phyloP scores from a whole-genome alignment of 2,329 filamentous ascomycete genomes.

The Penicillium sp. region DNA sequence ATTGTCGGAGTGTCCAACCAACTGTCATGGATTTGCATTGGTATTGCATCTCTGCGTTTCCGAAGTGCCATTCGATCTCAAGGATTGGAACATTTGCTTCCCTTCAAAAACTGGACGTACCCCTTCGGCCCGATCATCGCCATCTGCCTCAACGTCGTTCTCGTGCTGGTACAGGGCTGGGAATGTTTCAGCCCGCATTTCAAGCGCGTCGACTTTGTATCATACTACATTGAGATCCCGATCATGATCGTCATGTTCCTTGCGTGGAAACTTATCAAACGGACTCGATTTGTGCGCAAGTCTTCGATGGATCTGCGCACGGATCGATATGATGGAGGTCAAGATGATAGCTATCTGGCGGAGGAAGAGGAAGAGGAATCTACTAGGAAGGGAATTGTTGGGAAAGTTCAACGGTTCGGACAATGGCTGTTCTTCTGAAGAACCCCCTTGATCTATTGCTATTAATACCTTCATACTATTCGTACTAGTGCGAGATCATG shows the following conservation, averaged over 20 bases:
- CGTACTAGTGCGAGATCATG: neutral
- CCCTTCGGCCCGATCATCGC: conserved; percentile 63
- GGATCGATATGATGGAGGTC: conserved; percentile 46
- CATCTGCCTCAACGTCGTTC: conserved; percentile 61
- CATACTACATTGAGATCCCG: conserved; percentile 66
- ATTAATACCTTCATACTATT: neutral
- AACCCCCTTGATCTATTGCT: neutral
- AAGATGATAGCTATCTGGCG: conserved; percentile 28
- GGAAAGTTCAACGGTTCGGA: conserved; percentile 36
- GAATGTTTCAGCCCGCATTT: conserved; percentile 64
- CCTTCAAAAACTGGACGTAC: conserved; percentile 70
- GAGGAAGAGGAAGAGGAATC: conserved; percentile 30
- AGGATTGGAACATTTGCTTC: conserved; percentile 64
- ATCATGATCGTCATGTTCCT: conserved; percentile 62
- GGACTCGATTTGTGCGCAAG: conserved; percentile 50
- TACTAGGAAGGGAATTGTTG: conserved; percentile 12
- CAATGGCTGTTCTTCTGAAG: conserved; percentile 47
- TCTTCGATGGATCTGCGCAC: conserved; percentile 58
- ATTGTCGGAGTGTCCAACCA: conserved; percentile 71
- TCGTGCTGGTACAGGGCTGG: conserved; percentile 67
- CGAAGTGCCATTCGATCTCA: conserved; percentile 61
- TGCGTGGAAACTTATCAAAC: conserved; percentile 59
- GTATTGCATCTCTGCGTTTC: conserved; percentile 68
- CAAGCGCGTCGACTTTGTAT: conserved; percentile 63
- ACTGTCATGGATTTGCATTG: conserved; percentile 66